Evolutionary conservation across 2,329 filamentous ascomycete species (phyloP), one percentile per base, ranked within the genome.

Genomic region (Pezizomycotina sp.): DNA sequence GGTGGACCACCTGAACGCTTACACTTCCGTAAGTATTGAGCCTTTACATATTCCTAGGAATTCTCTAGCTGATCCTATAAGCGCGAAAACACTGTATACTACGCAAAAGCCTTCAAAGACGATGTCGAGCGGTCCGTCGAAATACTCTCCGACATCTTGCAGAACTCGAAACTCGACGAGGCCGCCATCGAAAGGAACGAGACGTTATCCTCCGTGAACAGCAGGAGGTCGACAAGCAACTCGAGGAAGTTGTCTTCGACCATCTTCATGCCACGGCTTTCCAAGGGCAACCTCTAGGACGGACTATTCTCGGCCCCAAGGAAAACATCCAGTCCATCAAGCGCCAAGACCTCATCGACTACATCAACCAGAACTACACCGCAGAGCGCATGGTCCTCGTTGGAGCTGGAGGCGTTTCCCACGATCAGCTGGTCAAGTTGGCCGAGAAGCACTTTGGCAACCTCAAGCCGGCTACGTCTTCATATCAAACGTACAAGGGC

Each of bases 1-100:
- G 89, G 89, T 60, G 89, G 82, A 49, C 89, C n/a, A 98, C 67
- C 71, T 98, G 55, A 98, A 98, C 64, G 89, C 89, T 60, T 98
- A 98, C 69, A 98, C 89, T 55, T 95, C 86, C 68, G 84, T 93
- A 74, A 56, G 77, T 53, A 34, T 21, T 37, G 14, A 31, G 22
- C 16, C 18, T 19, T 30, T 7, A 22, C 8, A 52, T 45, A 18
- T 20, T 12, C 27, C n/a, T 25, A 25, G n/a, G 12, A n/a, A 28
- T 23, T 32, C 24, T 24, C 30, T 38, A 21, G 9, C 33, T 38
- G 46, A 52, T 58, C 52, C 56, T 44, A 14, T 20, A 22, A 81
- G 84, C 82, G 89, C 62, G 89, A 98, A 64, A 95, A 93, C 72
- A 98, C 89, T 55, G 89, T 98, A 58, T 98, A 98, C 73, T 98